Evolutionary conservation across 106 monocot genomes (phyloP).

Genomic region (Platanthera zijinensis): DNA sequence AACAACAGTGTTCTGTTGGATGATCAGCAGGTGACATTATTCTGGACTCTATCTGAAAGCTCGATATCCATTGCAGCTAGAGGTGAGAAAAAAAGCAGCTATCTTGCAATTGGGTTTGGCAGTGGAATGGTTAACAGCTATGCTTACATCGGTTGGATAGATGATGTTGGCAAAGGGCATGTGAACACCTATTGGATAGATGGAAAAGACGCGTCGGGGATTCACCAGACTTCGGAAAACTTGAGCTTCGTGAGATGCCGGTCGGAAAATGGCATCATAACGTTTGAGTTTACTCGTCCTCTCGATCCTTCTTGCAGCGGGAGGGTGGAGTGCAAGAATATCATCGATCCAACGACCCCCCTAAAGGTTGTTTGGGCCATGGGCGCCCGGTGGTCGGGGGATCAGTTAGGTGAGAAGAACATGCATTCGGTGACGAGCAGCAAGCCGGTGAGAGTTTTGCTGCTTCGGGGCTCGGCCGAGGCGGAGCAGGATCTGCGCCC

Average conservation of each 20-base stretch:
- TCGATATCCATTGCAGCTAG: constrained; percentile 76
- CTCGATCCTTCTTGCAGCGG: constrained; percentile 65
- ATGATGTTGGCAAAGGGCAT: constrained; percentile 47
- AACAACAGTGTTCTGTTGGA: constrained; percentile 85
- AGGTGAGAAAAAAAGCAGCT: constrained; percentile 81
- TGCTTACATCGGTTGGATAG: constrained; percentile 90
- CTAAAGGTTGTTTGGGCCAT: constrained; percentile 86
- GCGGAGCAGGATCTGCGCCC: constrained; percentile 78
- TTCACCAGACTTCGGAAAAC: constrained; percentile 73
- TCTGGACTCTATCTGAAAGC: constrained; percentile 66
- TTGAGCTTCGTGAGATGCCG: constrained; percentile 60
- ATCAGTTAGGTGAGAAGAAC: constrained; percentile 60
- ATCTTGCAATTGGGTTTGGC: constrained; percentile 91
- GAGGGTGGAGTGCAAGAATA: constrained; percentile 81
- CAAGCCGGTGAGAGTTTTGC: constrained; percentile 52
- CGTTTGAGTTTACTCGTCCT: constrained; percentile 82
- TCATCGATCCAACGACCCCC: constrained; percentile 76
- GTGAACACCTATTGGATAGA: constrained; percentile 91
- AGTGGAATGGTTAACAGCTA: constrained; percentile 79
- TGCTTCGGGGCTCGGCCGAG: constrained; percentile 64
- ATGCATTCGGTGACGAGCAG: constrained; percentile 84
- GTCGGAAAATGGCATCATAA: constrained; percentile 71
- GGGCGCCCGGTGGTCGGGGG: constrained; percentile 77
- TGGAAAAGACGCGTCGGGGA: constrained; percentile 47
- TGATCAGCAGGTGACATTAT: constrained; percentile 82